Evolutionary conservation across 345 rosid species (phyloP).

Genomic region (Brassica juncea): DNA sequence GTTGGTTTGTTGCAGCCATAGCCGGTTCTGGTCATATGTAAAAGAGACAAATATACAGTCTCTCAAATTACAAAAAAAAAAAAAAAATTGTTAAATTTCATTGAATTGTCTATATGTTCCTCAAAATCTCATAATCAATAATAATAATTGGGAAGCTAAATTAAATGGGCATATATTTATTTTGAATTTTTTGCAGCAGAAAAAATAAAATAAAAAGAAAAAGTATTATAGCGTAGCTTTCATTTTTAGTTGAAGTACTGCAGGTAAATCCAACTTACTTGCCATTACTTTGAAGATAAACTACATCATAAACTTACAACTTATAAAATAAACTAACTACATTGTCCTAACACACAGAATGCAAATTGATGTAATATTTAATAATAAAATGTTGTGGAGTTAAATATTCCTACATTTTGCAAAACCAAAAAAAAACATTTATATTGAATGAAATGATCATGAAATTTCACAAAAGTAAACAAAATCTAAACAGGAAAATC

Average conservation of each 20-base stretch:
- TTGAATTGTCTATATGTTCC: neutral
- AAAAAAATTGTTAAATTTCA: too few species aligned
- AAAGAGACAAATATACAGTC: neutral
- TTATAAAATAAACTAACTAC: neutral
- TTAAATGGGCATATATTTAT: neutral
- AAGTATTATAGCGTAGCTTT: neutral
- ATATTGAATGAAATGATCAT: neutral
- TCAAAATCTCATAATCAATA: neutral
- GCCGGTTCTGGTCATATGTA: neutral
- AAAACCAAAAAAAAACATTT: neutral
- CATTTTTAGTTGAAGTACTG: neutral
- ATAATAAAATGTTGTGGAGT: neutral
- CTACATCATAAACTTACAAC: neutral
- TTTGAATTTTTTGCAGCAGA: neutral
- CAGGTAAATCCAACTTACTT: neutral
- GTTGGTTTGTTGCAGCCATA: neutral
- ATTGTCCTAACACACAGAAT: neutral
- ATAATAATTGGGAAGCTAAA: neutral
- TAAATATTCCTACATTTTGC: neutral
- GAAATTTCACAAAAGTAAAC: neutral
- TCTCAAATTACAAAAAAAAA: neutral
- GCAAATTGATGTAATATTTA: neutral
- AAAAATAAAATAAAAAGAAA: neutral
- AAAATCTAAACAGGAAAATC: neutral
- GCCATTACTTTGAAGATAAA: slow-evolving; percentile 1